These are phyloP conservation scores for Colletotrichum acutatum DNA, from an alignment of 2,329 filamentous ascomycete species.

Conservation along the genomic window DNA sequence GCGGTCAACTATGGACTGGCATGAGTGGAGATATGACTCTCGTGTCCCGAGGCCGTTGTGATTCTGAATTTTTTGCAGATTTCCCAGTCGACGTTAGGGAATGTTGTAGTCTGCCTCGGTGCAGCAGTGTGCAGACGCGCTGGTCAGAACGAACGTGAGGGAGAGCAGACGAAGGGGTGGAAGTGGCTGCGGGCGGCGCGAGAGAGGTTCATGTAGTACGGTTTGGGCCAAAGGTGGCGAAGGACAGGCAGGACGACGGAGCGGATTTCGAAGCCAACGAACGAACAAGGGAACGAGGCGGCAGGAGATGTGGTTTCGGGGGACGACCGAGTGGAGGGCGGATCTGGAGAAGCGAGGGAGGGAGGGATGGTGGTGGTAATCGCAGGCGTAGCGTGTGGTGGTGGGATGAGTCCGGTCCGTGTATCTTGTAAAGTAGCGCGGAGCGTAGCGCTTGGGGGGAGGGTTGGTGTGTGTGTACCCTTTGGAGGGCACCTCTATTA, in stretches of 20 bases:
- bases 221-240: conserved; percentile 31
- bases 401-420: conserved; percentile 1
- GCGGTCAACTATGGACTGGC: conserved; percentile 33
- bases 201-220: conserved; percentile 31
- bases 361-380: conserved; percentile 6
- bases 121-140: conserved; percentile 10
- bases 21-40: conserved; percentile 32
- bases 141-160: conserved; percentile 18
- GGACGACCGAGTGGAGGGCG: conserved; percentile 10
- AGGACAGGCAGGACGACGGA: conserved; percentile 17
- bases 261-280: not conserved
- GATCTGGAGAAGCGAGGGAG: conserved; percentile 1
- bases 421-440: conserved; percentile 12
- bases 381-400: not conserved
- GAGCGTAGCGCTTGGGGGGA: not conserved
- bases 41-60: conserved; percentile 19
- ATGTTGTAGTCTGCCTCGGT: conserved; percentile 7
- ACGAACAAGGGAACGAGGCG: conserved; percentile 18
- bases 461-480: not conserved
- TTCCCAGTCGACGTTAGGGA: not conserved
- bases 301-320: conserved; percentile 14
- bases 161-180: conserved; percentile 10
- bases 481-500: not conserved
- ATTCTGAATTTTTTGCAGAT: not conserved
- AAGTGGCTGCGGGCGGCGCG: conserved; percentile 30